Base-by-base conservation (phyloP, 768 basidiomycete species). In the Candolleomyces eurysporus region DNA sequence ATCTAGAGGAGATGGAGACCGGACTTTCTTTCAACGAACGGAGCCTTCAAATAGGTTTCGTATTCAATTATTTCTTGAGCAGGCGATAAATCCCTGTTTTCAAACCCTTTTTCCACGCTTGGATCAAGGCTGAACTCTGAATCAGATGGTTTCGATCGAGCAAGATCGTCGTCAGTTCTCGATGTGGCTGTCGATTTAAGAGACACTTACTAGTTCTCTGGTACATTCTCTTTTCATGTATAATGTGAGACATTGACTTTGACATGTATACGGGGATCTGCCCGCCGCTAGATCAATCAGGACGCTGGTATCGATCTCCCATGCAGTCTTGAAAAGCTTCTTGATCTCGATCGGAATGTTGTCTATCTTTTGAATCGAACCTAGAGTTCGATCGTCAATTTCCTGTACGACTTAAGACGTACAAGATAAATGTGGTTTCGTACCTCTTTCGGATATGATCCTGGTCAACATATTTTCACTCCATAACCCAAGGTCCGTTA, bases 381-480 rank as follows among this genome's bases (percentile, higher is more conserved):
- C 48, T 49, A 19, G 7, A 10, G 21, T 14, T 10, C 48, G 48
- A 49, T 49, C n/a, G n/a, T n/a, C n/a, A n/a, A n/a, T n/a, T n/a
- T n/a, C n/a, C n/a, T n/a, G n/a, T n/a, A n/a, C n/a, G n/a, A n/a
- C n/a, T n/a, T n/a, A n/a, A n/a, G n/a, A n/a, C n/a, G n/a, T n/a
- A n/a, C n/a, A n/a, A n/a, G n/a, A n/a, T n/a, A 7, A 19, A 19
- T 19, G 48, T 7, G 19, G 7, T 16, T 49, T 10, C 48, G 48
- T 8, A 49, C 48, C 48, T 8, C 21, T 19, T 10, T 14, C 19
- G 21, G 14, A 9, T 16, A 49, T 22, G 19, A 49, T 19, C 7
- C 8, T 8, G 48, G 10, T 19, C 19, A 9, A 9, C 8, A 54
- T 21, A 7, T 57, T 17, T 8, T 57, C 92, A 76, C 9, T 54